Base-by-base conservation (phyloP, 306 rosid genomes). In the Quercus cerris region DNA sequence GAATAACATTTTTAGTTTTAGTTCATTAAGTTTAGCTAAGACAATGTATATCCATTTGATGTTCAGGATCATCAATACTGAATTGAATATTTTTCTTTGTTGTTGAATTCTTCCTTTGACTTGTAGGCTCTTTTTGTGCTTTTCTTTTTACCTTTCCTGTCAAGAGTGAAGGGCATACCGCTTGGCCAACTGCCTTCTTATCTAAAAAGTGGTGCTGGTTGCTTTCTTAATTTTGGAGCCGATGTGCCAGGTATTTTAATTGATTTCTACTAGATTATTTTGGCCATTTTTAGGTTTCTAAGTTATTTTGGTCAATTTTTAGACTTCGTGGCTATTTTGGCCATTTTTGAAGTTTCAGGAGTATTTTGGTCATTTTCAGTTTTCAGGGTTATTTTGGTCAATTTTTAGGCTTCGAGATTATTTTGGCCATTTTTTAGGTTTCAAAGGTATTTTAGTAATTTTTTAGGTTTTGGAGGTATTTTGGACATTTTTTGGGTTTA, bases 171-270 rank as follows among this genome's bases (percentile, higher is more conserved):
- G 87, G 98, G 97, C 77, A 87, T 92, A 87, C 89, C 98, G 22
- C 56, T 88, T 58, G 75, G 66, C 33, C 83, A 91, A 85, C 93
- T 94, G 73, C 97, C 97, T 62, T 84, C 94, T 64, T 94, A 94
- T 91, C 81, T 88, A 77, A 86, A 85, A 89, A 86, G 86, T 49
- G 97, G 92, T 41, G 92, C 88, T 64, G 87, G 86, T 80, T 94
- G 97, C 94, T 92, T 92, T 87, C 85, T 92, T 72, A 90, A 94
- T 79, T 77, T 87, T 76, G 97, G 97, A 83, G 87, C 91, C 56
- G 31, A 66, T 75, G 75, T 80, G 73, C 30, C 86, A 87, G 88
- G 97, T 84, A 89, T 52, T 79, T 64, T 70, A 55, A 44, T 64
- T n/a, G 54, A 49, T 61, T 77, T 51, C 71, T 76, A 75, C n/a